phyloP scores from a whole-genome alignment of 1,284 basidiomycete genomes.

The Schizopora paradoxa region DNA sequence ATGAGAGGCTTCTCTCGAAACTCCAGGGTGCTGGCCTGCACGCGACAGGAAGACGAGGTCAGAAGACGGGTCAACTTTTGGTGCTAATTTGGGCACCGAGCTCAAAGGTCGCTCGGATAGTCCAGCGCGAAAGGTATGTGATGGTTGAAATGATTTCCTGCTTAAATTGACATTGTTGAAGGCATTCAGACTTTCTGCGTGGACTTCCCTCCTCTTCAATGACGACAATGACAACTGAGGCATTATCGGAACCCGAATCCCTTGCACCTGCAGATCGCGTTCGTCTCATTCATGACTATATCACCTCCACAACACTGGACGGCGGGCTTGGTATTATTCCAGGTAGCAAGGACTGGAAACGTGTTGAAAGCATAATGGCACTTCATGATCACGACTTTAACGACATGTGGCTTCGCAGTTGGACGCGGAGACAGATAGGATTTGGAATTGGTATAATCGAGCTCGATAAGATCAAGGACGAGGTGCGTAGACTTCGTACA shows the following conservation, averaged over 20 bases:
- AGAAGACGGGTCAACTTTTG: conserved; percentile 71
- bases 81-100: conserved; percentile 75
- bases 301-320: conserved; percentile 65
- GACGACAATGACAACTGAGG: conserved; percentile 30
- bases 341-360: conserved; percentile 64
- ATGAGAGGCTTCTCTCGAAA: conserved; percentile 54
- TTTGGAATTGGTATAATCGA: conserved; percentile 41
- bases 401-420: conserved; percentile 61
- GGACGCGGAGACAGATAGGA: conserved; percentile 57
- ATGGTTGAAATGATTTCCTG: not conserved
- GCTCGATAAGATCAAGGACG: conserved; percentile 55
- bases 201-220: conserved; percentile 53
- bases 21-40: conserved; percentile 59
- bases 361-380: conserved; percentile 73
- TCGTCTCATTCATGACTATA: conserved; percentile 71
- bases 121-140: conserved; percentile 71
- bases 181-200: conserved; percentile 57
- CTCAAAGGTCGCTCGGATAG: conserved; percentile 56
- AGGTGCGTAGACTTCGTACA: conserved; percentile 34
- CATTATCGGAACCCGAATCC: conserved; percentile 37
- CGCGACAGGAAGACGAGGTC: conserved; percentile 69
- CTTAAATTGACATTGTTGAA: conserved; percentile 24
- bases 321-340: conserved; percentile 79
- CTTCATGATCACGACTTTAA: conserved; percentile 84
- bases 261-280: conserved; percentile 70